These are phyloP conservation scores for Botrytis aclada DNA, from an alignment of 2,329 filamentous ascomycete species.

Conservation along the genomic window DNA sequence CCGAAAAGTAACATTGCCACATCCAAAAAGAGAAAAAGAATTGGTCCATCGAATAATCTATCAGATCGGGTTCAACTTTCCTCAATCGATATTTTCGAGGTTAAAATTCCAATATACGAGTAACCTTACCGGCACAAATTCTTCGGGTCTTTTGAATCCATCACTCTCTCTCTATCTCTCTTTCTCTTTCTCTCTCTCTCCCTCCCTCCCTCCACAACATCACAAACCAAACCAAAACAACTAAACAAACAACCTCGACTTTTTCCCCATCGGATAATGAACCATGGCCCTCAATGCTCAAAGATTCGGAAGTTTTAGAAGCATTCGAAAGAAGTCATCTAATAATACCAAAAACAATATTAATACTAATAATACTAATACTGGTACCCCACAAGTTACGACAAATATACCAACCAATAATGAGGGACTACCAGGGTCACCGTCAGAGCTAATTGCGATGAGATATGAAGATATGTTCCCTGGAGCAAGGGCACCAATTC, in stretches of 20 bases:
- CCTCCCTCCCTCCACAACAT: background rate
- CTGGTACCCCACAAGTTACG: conserved; percentile 9
- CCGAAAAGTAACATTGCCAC: background rate
- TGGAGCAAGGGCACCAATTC: conserved; percentile 53
- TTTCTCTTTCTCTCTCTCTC: background rate
- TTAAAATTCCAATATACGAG: background rate
- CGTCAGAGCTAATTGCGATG: conserved; percentile 47
- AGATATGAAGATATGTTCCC: conserved; percentile 60
- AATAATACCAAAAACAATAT: background rate
- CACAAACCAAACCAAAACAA: background rate
- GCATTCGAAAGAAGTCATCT: background rate
- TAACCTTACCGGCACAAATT: background rate
- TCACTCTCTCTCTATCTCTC: too few relatives aligned
- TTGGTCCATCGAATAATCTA: background rate
- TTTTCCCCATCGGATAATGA: background rate
- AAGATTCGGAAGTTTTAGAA: conserved; percentile 16
- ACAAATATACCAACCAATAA: conserved; percentile 24
- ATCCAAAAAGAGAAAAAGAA: background rate
- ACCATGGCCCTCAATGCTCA: conserved; percentile 10
- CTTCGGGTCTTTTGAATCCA: background rate
- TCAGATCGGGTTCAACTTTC: background rate
- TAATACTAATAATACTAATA: background rate
- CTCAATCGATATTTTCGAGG: background rate
- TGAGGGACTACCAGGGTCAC: conserved; percentile 33
- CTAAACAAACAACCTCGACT: background rate